A percentile compares a stretch with the other conserved stretches of the same genome.
phyloP scores from a whole-genome alignment of 768 basidiomycete species.

The Fomitopsis serialis region DNA sequence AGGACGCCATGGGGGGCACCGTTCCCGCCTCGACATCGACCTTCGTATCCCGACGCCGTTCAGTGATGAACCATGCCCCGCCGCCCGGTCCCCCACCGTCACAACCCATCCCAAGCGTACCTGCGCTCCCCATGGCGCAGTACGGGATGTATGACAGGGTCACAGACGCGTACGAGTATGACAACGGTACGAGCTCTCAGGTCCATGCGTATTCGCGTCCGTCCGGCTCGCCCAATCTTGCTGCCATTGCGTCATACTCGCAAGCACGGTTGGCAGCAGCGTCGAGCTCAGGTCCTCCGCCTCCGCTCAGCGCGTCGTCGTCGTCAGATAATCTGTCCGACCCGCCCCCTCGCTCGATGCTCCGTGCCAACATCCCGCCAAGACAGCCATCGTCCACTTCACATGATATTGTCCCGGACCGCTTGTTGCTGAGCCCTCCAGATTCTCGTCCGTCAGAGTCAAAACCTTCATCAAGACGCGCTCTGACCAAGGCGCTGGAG shows the following conservation, averaged over 20 bases:
- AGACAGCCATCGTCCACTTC: slow-evolving; percentile 17
- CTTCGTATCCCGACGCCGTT: slow-evolving; percentile 56
- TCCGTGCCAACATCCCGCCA: slow-evolving; percentile 23
- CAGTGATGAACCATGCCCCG: slow-evolving; percentile 53
- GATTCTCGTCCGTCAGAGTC: slow-evolving; percentile 41
- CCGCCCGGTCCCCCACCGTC: slow-evolving; percentile 70
- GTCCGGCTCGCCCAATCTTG: slow-evolving; percentile 42
- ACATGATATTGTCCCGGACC: slow-evolving; percentile 39
- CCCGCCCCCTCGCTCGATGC: slow-evolving; percentile 49
- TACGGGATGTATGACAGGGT: slow-evolving; percentile 24
- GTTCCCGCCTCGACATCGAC: slow-evolving; percentile 12
- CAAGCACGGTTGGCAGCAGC: slow-evolving; percentile 38
- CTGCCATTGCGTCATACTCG: slow-evolving; percentile 58
- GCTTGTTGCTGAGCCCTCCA: slow-evolving; percentile 36
- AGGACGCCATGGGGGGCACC: slow-evolving; percentile 1
- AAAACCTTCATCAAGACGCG: slow-evolving; percentile 76
- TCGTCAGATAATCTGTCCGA: slow-evolving; percentile 50
- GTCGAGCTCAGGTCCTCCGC: slow-evolving; percentile 23
- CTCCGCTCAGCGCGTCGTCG: slow-evolving; percentile 18
- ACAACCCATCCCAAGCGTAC: slow-evolving; percentile 69
- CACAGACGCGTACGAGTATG: slow-evolving; percentile 14
- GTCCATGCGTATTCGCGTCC: slow-evolving; percentile 27
- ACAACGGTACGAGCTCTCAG: slow-evolving; percentile 14
- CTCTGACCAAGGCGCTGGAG: slow-evolving; percentile 80
- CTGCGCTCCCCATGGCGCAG: slow-evolving; percentile 28